These are phyloP conservation scores for Coemansia sp. DNA, from an alignment of 192 early-diverging fungal genomes.

Conservation along the genomic window DNA sequence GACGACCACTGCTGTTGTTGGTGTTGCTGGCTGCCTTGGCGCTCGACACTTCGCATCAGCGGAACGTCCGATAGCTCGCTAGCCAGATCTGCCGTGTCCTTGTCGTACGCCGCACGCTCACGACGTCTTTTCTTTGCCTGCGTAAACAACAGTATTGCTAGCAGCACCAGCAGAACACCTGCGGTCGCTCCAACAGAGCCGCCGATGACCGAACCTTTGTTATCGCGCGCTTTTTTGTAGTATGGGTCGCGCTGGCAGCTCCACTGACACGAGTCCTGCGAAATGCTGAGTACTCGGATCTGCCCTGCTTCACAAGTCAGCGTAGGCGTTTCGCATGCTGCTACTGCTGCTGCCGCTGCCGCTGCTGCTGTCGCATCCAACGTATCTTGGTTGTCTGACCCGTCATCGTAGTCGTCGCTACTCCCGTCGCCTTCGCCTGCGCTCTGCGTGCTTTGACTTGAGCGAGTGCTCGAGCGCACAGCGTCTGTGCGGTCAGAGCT, in stretches of 20 bases:
- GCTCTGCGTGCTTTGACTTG: too few relatives aligned
- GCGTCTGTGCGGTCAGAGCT: too few relatives aligned
- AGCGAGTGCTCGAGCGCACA: too few relatives aligned
- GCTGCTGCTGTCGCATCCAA: too few relatives aligned
- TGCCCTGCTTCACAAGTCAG: conserved; percentile 18
- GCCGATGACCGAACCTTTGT: conserved; percentile 43
- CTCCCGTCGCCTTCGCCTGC: not conserved
- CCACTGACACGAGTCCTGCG: conserved; percentile 30
- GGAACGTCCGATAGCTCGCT: conserved; percentile 41
- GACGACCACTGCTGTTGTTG: conserved; percentile 4
- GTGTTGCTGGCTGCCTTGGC: not conserved
- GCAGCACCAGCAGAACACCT: conserved; percentile 18
- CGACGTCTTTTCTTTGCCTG: conserved; percentile 20
- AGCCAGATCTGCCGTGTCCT: conserved; percentile 45
- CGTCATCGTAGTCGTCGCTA: not conserved
- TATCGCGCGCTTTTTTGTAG: conserved; percentile 26
- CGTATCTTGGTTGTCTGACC: not conserved
- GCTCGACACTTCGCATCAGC: conserved; percentile 15
- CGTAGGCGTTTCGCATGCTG: conserved; percentile 5
- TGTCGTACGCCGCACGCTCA: conserved; percentile 26
- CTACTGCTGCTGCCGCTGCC: conserved; percentile 4
- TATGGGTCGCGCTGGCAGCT: conserved; percentile 34
- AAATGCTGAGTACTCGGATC: conserved; percentile 23
- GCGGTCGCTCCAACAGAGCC: conserved; percentile 38
- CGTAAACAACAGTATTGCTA: conserved; percentile 18